Conservation (phyloP, 1,284 basidiomycete genomes). For the Trametes sp. region DNA sequence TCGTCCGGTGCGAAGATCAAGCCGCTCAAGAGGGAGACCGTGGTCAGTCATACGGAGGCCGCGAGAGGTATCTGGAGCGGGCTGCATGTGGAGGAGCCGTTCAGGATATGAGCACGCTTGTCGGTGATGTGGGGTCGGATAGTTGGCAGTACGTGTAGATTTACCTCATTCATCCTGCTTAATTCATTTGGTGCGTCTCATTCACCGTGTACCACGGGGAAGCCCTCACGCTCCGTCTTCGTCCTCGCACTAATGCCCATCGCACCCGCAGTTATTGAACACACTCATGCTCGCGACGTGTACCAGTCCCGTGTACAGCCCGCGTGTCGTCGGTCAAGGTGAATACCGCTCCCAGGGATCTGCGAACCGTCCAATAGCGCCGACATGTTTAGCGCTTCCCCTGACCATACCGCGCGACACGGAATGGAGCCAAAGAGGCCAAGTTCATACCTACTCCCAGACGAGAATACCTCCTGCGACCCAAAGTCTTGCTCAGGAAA, state of each 20-base stretch:
- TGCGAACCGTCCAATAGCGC: conserved; percentile 6
- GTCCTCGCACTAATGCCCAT: conserved; percentile 20
- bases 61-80: conserved; percentile 89
- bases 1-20: conserved; percentile 86
- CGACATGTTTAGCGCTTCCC: conserved; percentile 8
- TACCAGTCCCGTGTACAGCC: conserved; percentile 9
- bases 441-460: conserved; percentile 18
- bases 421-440: conserved; percentile 11
- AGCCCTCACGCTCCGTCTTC: conserved; percentile 4
- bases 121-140: conserved; percentile 2
- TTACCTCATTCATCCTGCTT: conserved; percentile 25
- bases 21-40: conserved; percentile 71
- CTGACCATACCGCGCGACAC: neutral
- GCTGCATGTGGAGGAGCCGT: conserved; percentile 67
- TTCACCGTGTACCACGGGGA: conserved; percentile 1
- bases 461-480: conserved; percentile 23
- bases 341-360: neutral
- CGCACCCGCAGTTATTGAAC: conserved; percentile 14
- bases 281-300: neutral
- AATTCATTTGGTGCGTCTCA: conserved; percentile 28
- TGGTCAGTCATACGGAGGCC: conserved; percentile 81
- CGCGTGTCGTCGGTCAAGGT: neutral
- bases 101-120: conserved; percentile 48
- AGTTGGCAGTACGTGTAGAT: conserved; percentile 28
- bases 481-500: conserved; percentile 4